These are phyloP conservation scores for Apiospora malaysiana DNA, from an alignment of 2,329 filamentous ascomycete species.

Conservation along the genomic window DNA sequence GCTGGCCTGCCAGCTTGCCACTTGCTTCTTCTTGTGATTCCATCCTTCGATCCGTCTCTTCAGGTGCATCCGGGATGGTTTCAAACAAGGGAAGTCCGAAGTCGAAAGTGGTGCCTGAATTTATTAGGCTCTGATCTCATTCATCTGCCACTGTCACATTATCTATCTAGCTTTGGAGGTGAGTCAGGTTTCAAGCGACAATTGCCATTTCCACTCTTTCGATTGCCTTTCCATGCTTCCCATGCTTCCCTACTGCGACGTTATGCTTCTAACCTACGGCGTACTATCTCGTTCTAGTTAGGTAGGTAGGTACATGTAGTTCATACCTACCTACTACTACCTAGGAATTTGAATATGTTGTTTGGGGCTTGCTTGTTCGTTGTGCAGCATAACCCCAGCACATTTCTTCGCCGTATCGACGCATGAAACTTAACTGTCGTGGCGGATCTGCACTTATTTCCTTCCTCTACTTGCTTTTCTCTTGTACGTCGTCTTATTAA, in stretches of 20 bases:
- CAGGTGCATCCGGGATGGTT: neutral
- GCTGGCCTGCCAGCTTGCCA: neutral
- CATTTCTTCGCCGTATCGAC: neutral
- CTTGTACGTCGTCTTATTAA: neutral
- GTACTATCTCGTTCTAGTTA: too few species aligned
- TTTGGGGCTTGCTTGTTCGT: neutral
- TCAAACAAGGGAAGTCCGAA: neutral
- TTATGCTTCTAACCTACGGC: neutral
- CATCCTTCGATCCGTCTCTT: neutral
- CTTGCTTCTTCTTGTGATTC: neutral
- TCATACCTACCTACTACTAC: neutral
- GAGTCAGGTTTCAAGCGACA: slow-evolving; percentile 4
- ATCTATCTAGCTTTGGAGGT: neutral
- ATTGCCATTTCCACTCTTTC: neutral
- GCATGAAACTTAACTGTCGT: neutral
- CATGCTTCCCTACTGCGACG: too few species aligned
- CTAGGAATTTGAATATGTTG: neutral
- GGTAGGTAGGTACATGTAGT: too few species aligned
- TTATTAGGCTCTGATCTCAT: slow-evolving; percentile 12
- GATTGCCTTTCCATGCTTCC: neutral
- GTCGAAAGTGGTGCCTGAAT: neutral
- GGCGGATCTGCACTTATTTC: neutral
- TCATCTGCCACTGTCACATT: neutral
- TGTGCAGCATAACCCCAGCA: slow-evolving; percentile 4
- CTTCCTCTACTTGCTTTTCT: neutral